phyloP scores from a whole-genome alignment of 2,329 filamentous ascomycete genomes.

The Diaporthe sp. region DNA sequence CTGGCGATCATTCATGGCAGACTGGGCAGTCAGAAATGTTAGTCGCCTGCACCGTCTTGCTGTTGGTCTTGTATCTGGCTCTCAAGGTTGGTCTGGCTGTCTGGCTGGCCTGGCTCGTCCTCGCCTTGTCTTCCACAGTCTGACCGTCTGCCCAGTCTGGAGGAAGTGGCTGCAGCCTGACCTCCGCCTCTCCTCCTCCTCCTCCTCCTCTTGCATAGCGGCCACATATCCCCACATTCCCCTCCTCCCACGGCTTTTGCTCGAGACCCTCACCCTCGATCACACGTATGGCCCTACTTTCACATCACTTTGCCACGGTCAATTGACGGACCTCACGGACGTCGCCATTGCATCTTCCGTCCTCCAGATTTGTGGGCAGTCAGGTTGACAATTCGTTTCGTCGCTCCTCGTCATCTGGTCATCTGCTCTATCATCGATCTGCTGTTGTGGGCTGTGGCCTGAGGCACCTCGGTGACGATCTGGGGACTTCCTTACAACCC shows the following conservation, averaged over 20 bases:
- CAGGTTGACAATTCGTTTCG: not conserved
- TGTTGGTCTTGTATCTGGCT: not conserved
- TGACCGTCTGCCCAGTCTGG: not conserved
- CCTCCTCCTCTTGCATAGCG: not conserved
- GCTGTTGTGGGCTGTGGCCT: slow-evolving; percentile 13
- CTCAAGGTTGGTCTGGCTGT: not conserved
- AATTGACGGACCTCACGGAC: not conserved
- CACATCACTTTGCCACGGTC: not conserved
- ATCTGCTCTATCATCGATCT: not conserved
- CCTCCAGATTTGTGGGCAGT: not conserved
- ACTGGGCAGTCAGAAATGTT: slow-evolving; percentile 3
- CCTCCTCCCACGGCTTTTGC: not conserved
- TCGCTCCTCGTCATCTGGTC: not conserved
- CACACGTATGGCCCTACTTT: not conserved
- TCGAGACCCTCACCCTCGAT: slow-evolving; percentile 4
- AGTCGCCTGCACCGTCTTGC: not conserved
- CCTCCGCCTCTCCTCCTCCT: slow-evolving; percentile 4
- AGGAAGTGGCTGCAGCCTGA: not conserved
- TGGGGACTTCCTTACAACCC: slow-evolving; percentile 18
- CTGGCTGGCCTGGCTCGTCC: not conserved
- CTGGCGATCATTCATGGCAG: slow-evolving; percentile 21
- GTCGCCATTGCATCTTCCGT: not conserved
- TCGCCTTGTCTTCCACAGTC: not conserved
- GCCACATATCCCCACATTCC: slow-evolving; percentile 11
- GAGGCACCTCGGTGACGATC: slow-evolving; percentile 11